Evolutionary conservation across 768 basidiomycete genomes (phyloP).

Genomic region (Gloeopeniophorella convolvens): DNA sequence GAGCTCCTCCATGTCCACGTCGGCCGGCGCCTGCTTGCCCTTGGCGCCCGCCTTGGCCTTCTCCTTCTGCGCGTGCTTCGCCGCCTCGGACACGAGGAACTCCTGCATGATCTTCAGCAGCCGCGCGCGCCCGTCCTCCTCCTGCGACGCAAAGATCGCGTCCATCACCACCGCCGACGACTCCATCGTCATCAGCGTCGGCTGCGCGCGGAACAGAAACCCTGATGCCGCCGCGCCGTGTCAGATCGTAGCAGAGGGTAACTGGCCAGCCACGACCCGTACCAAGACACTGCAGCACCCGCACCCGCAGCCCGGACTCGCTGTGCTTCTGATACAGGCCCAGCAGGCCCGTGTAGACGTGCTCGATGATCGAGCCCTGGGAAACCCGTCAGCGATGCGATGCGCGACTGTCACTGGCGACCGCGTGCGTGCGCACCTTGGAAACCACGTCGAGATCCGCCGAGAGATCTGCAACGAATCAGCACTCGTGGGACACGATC

Average conservation of each 20-base stretch:
- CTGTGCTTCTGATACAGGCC: conserved; percentile 63
- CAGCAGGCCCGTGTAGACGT: conserved; percentile 70
- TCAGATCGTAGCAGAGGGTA: too few relatives aligned
- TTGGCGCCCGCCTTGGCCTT: conserved; percentile 43
- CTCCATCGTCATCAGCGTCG: conserved; percentile 81
- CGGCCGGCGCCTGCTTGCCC: conserved; percentile 35
- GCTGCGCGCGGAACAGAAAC: conserved; percentile 88
- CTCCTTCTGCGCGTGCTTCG: conserved; percentile 66
- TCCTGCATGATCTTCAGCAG: conserved; percentile 87
- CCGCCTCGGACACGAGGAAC: conserved; percentile 77
- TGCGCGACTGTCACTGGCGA: too few relatives aligned
- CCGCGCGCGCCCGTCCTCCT: conserved; percentile 65
- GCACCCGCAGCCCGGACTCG: conserved; percentile 53
- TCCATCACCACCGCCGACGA: conserved; percentile 84
- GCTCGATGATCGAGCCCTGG: conserved; percentile 74
- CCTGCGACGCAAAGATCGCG: conserved; percentile 67
- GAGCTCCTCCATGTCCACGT: conserved; percentile 87
- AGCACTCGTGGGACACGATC: neutral
- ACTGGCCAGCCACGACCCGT: conserved; percentile 20
- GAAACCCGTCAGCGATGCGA: neutral
- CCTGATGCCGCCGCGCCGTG: too few relatives aligned
- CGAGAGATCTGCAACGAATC: conserved; percentile 9
- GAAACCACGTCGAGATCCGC: conserved; percentile 19
- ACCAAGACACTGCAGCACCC: conserved; percentile 85
- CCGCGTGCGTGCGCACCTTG: conserved; percentile 2